Base-by-base conservation (phyloP, 352 stramenopile species). In the Stramenopiles sp. region DNA sequence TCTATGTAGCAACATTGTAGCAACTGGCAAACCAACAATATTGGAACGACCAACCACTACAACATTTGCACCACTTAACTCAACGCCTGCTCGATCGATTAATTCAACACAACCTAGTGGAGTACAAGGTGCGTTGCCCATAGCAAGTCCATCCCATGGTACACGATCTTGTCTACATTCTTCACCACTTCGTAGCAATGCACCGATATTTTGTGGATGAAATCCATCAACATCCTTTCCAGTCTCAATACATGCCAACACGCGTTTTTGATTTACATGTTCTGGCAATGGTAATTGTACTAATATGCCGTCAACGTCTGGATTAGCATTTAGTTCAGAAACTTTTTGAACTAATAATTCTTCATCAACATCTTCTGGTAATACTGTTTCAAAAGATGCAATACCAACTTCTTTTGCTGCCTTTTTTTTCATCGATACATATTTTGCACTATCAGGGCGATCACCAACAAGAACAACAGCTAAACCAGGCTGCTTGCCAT, bases 221-320 rank as follows among this genome's bases (percentile, higher is more conserved):
- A 99, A 88, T 0, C 97, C 97, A 84, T 99, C 97, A 43, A 99
- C 96, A 85, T 99, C 96, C 84, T 99, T 99, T 79, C 88, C 85
- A 27, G 89, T 85, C n/a, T 84, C 84, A 78, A 99, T 97, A 1
- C 86, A 84, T 77, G 95, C 86, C 63, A 99, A 92, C 38, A 99
- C 94, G 53, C 80, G 81, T 79, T 92, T 86, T 78, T 97, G 90
- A 82, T 98, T 87, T 13, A 99, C 89, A 78, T 96, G 90, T 0
- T 85, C 81, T 0, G 96, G 96, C 23, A 99, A 82, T 6, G 96
- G 96, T 0, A 99, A 86, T 86, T 93, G 89, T 23, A 94, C 86
- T 33, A 94, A 81, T 78, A 93, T 94, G 78, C 89, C 89, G 80
- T 93, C 88, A 69, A 94, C 90, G 30, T 79, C 85, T 0, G 87